Evolutionary conservation across 2,329 filamentous ascomycete genomes (phyloP), one percentile per base, ranked within the genome.

Genomic region (Aspergillus quadricinctus): DNA sequence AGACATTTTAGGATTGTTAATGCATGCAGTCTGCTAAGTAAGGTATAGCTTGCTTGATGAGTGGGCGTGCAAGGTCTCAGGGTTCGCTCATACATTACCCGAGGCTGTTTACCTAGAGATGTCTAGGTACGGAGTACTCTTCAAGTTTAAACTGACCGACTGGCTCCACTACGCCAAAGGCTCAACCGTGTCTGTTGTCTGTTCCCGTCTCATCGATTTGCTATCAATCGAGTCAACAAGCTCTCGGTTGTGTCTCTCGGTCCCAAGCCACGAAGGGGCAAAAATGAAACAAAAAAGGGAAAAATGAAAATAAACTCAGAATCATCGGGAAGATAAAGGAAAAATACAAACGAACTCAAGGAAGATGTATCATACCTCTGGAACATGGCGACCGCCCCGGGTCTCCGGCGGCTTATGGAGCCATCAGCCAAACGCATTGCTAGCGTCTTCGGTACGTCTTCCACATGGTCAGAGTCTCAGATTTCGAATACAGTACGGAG

Each of bases 401-500:
- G 62, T 65, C 65, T 65, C 67, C 64, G 62, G 65, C 64, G 60
- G 64, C 62, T 61, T 65, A 59, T 60, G 55, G 40, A 62, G 60
- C 61, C 61, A n/a, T n/a, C n/a, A n/a, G n/a, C n/a, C n/a, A n/a
- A 67, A 59, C 58, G 59, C 59, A 62, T 63, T 61, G 66, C 62
- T 64, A 59, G 60, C 58, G 57, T 57, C 60, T 53, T 60, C 64
- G 62, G 64, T 60, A 62, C 54, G 50, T 53, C 57, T 64, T 48
- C 62, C 61, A 66, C 65, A 64, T 64, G 66, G 64, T 59, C 31
- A 17, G 14, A 7, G 14, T 37, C 31, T 17, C 31, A 37, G 31
- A 37, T 57, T 54, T 52, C 54, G 57, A 59, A 56, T 53, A 41
- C 50, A 57, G 53, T 46, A 21, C 43, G 21, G 43, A 46, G 43